Conservation (phyloP, 2,329 filamentous ascomycete species). For the Bipolaris oryzae region DNA sequence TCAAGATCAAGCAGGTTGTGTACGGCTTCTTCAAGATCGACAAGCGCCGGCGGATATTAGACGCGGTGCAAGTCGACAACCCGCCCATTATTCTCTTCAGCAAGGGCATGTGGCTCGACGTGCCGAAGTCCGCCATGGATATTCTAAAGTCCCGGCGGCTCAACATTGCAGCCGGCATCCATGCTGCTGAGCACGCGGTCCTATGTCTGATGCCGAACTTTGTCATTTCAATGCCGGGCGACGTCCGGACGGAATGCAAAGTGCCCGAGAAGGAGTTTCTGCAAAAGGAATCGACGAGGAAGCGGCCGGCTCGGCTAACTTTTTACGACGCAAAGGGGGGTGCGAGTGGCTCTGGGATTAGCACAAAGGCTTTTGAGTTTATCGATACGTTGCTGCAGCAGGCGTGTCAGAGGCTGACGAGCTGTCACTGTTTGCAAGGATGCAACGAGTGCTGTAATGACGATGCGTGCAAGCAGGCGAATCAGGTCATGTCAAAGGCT, state of each 20-base stretch:
- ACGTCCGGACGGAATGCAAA: slow-evolving; percentile 95
- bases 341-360: slow-evolving; percentile 80
- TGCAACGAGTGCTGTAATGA: slow-evolving; percentile 91
- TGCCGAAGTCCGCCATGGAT: slow-evolving; percentile 77
- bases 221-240: slow-evolving; percentile 85
- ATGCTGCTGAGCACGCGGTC: slow-evolving; percentile 91
- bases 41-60: slow-evolving; percentile 79
- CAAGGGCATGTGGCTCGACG: slow-evolving; percentile 95
- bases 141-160: slow-evolving; percentile 75
- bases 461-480: slow-evolving; percentile 82
- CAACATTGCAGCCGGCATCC: slow-evolving; percentile 87
- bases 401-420: slow-evolving; percentile 76
- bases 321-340: slow-evolving; percentile 97
- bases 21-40: slow-evolving; percentile 99
- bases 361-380: slow-evolving; percentile 92
- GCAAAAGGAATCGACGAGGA: slow-evolving; percentile 69
- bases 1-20: slow-evolving; percentile 85
- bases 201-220: slow-evolving; percentile 88
- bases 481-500: slow-evolving; percentile 92
- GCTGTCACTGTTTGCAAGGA: slow-evolving; percentile 77
- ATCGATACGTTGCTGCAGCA: slow-evolving; percentile 77
- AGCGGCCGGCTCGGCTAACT: slow-evolving; percentile 84
- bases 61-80: slow-evolving; percentile 91
- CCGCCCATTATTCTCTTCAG: slow-evolving; percentile 83
- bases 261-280: slow-evolving; percentile 85